These are phyloP conservation scores for Hammondia hammondi DNA, from an alignment of 169 alveolate genomes.

Conservation along the genomic window DNA sequence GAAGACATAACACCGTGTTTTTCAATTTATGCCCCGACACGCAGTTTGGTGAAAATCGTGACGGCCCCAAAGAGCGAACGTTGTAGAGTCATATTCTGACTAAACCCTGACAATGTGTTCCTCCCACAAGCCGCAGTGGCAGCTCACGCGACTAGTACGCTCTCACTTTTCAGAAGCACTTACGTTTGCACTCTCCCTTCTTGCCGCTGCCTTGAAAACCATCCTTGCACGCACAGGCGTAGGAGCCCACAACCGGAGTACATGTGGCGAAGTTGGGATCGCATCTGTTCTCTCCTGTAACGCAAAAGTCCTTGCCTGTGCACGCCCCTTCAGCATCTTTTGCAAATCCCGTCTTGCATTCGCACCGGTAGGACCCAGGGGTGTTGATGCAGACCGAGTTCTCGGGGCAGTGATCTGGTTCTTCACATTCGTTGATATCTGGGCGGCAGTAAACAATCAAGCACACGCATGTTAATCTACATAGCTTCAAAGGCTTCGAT, in stretches of 20 bases:
- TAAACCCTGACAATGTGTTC: not conserved
- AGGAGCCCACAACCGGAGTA: conserved; percentile 55
- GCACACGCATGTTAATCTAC: conserved; percentile 30
- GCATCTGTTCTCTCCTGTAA: conserved; percentile 63
- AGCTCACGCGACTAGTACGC: not conserved
- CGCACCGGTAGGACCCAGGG: conserved; percentile 68
- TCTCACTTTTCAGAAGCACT: not conserved
- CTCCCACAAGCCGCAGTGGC: not conserved
- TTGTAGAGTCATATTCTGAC: not conserved
- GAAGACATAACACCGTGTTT: too few relatives aligned
- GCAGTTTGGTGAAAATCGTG: not conserved
- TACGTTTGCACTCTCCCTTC: conserved; percentile 50
- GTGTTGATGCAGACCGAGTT: conserved; percentile 66
- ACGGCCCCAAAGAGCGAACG: not conserved
- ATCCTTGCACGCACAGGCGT: conserved; percentile 64
- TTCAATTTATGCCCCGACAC: not conserved
- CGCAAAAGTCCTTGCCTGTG: conserved; percentile 11
- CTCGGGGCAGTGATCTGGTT: conserved; percentile 50
- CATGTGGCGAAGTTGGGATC: conserved; percentile 58
- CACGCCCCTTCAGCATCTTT: conserved; percentile 8
- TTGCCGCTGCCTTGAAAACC: conserved; percentile 68
- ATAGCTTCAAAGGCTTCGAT: not conserved
- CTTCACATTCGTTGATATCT: conserved; percentile 71
- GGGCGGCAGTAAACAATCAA: conserved; percentile 43
- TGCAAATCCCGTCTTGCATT: conserved; percentile 62